Evolutionary conservation across 2,329 filamentous ascomycete genomes (phyloP).

Genomic region (Hansfordia pulvinata): DNA sequence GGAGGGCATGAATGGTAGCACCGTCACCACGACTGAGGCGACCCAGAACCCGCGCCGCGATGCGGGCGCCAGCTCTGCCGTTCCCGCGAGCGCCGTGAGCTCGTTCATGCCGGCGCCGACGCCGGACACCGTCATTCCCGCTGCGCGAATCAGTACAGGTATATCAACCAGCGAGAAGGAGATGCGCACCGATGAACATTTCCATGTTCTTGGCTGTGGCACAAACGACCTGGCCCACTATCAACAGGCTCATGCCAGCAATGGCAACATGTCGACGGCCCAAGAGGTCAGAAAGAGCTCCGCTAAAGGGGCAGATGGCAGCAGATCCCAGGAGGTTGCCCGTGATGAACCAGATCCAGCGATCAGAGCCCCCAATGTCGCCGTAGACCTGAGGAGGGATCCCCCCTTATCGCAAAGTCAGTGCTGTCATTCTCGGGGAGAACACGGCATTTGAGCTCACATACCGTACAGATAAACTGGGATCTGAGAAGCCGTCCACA

Average conservation of each 20-base stretch:
- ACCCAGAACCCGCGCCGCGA: conserved; percentile 51
- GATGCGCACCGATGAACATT: conserved; percentile 38
- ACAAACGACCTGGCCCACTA: conserved; percentile 42
- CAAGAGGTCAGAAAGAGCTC: not conserved
- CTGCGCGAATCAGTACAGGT: conserved; percentile 12
- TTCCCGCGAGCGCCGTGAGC: conserved; percentile 53
- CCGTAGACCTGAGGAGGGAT: conserved; percentile 41
- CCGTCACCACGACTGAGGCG: conserved; percentile 43
- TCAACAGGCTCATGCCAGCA: not conserved
- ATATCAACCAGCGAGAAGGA: not conserved
- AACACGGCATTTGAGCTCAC: too few species aligned
- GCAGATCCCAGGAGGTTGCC: conserved; percentile 1
- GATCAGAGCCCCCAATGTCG: conserved; percentile 36
- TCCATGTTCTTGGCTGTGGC: conserved; percentile 46
- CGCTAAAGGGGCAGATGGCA: conserved; percentile 1
- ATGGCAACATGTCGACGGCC: not conserved
- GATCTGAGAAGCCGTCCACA: conserved; percentile 48
- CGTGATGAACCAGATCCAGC: conserved; percentile 1
- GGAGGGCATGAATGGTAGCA: conserved; percentile 48
- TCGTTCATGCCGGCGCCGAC: conserved; percentile 55
- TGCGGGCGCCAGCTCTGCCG: conserved; percentile 53
- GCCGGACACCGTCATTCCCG: conserved; percentile 39
- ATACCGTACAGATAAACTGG: conserved; percentile 37
- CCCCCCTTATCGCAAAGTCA: conserved; percentile 17
- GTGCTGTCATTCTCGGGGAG: too few species aligned